Evolutionary conservation across 208 protist genomes (phyloP).

Genomic region (Trichomonas vaginalis): DNA sequence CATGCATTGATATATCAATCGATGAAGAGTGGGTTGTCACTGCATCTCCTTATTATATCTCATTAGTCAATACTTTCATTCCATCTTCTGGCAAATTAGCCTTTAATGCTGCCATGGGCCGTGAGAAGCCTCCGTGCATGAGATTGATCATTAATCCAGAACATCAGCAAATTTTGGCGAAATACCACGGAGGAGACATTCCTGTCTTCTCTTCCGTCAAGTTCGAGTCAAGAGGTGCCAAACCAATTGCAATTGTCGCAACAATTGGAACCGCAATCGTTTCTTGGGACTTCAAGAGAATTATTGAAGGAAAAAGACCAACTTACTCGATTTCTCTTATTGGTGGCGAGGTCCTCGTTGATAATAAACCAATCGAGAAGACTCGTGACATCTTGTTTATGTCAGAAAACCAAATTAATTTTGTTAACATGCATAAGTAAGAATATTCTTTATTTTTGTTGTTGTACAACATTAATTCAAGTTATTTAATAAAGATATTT

Average conservation of each 20-base stretch:
- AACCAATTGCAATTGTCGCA: not conserved
- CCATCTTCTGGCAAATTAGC: not conserved
- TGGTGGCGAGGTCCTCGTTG: not conserved
- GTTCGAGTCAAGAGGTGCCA: not conserved
- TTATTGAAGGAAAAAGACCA: not conserved
- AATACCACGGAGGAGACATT: not conserved
- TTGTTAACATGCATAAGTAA: not conserved
- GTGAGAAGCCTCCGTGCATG: not conserved
- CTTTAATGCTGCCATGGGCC: not conserved
- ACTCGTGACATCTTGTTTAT: not conserved
- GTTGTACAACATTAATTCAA: no score
- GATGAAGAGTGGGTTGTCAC: not conserved
- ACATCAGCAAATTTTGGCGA: not conserved
- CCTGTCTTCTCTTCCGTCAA: not conserved
- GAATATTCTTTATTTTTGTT: no score
- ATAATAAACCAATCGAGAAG: not conserved
- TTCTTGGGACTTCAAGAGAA: not conserved
- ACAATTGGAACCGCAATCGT: not conserved
- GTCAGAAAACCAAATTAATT: not conserved
- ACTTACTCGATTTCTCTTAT: not conserved
- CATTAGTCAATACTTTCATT: not conserved
- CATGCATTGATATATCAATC: not conserved
- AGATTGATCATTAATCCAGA: not conserved
- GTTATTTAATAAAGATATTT: no score
- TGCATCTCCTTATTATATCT: not conserved